Evolutionary conservation across 106 monocot genomes (phyloP), one percentile per base, ranked within the genome.

Genomic region (Dendrobium nobile): DNA sequence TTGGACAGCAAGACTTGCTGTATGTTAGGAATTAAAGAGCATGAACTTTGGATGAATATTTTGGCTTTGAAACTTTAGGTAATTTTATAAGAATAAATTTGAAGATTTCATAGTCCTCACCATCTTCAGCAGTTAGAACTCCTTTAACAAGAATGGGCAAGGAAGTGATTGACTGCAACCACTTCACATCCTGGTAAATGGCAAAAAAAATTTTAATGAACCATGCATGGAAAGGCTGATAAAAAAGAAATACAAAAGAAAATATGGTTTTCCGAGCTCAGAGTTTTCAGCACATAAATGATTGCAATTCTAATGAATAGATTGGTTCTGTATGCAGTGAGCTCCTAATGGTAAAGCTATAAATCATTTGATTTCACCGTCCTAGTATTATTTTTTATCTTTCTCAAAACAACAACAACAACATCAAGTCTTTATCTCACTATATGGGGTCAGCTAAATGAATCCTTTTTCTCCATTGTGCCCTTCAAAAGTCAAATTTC

Each of bases 71-170:
- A 31, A 33, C 70, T 37, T 8, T 15, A 70, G 33, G 11, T 70
- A 16, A 43, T 7, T 42, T 37, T 16, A 42, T 72, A 18, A n/a
- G 44, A 74, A 41, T 26, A 26, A 76, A 76, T 74, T 42, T 41
- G 17, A 18, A 48, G 47, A 47, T 47, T 9, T 51, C 22, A 5
- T 2, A 78, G 47, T 83, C 22, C 82, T 82, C 86, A 90, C 90
- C 67, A 48, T 92, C 92, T 79, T 92, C 92, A 47, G 90, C 90
- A 43, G 90, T 90, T 75, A 92, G 47, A 31, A 92, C 86, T 59
- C 90, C 90, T 80, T 92, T 90, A 27, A 92, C 88, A 40, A 92
- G 70, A 86, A 92, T 92, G 61, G 92, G 90, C 88, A 92, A 80
- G 33, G 84, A 72, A 45, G 92, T 92, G 65, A 92, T 90, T 27